Conservation (phyloP, 352 stramenopile genomes). For the Pythium biforme region DNA sequence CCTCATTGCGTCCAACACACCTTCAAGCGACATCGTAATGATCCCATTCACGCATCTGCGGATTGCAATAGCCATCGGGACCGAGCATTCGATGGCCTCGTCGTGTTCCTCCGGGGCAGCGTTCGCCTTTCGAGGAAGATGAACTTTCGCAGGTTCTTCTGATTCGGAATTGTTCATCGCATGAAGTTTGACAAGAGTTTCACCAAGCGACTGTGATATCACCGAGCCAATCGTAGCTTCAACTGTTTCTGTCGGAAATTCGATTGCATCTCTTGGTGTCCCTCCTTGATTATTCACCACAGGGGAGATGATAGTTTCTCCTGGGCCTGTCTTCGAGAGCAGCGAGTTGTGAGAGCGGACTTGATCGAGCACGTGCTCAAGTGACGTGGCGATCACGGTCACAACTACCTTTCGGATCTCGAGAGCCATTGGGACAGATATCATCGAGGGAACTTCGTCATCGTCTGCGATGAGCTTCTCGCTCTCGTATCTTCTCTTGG, state of each 20-base stretch:
- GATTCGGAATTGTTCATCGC: neutral
- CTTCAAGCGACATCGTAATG: slow-evolving; percentile 36
- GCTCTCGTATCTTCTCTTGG: too few relatives aligned
- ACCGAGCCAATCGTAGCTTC: slow-evolving; percentile 2
- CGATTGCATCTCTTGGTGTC: neutral
- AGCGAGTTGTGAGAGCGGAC: neutral
- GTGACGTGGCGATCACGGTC: slow-evolving; percentile 19
- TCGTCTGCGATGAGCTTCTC: neutral
- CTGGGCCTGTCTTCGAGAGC: neutral
- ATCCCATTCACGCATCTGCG: slow-evolving; percentile 39
- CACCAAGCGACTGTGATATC: slow-evolving; percentile 9
- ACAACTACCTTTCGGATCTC: slow-evolving; percentile 30
- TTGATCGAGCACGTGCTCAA: slow-evolving; percentile 30
- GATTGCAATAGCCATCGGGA: slow-evolving; percentile 36
- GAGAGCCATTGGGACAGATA: slow-evolving; percentile 28
- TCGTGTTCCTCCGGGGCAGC: neutral
- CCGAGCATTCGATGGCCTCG: slow-evolving; percentile 17
- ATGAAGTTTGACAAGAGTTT: slow-evolving; percentile 13
- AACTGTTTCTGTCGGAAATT: neutral
- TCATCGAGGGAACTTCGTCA: neutral
- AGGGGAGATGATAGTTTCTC: neutral
- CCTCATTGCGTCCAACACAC: slow-evolving; percentile 30
- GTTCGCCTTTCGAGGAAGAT: neutral
- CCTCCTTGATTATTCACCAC: slow-evolving; percentile 3
- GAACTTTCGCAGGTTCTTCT: neutral